Conservation (phyloP, 306 rosid species). For the Ormosia emarginata region DNA sequence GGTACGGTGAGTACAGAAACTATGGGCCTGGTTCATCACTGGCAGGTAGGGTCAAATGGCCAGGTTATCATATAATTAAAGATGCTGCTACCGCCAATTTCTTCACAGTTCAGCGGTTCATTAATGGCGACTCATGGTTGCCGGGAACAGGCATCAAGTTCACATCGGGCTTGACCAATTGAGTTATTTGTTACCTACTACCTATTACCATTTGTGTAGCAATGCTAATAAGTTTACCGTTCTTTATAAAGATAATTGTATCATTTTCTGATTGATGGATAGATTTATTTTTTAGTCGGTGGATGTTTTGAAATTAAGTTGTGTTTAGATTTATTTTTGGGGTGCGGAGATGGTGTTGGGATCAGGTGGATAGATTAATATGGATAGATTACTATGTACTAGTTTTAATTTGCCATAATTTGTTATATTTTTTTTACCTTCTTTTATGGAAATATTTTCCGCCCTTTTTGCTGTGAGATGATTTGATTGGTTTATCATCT, state of each 20-base stretch:
- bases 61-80: constrained; percentile 59
- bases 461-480: too few species aligned
- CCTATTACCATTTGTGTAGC: background rate
- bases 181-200: background rate
- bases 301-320: too few species aligned
- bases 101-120: constrained; percentile 53
- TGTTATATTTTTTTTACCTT: too few species aligned
- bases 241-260: background rate
- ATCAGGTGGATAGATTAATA: too few species aligned
- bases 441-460: too few species aligned
- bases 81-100: constrained; percentile 42
- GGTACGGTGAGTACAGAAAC: constrained; percentile 84
- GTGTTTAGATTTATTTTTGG: too few species aligned
- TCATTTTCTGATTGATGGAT: too few species aligned
- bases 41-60: constrained; percentile 57
- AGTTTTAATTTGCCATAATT: too few species aligned
- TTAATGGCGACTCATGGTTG: constrained; percentile 63
- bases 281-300: too few species aligned
- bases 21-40: constrained; percentile 60
- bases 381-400: too few species aligned
- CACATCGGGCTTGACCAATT: constrained; percentile 47
- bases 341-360: too few species aligned
- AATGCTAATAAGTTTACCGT: background rate
- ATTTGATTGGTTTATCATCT: too few species aligned
- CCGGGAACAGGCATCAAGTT: constrained; percentile 67